Percentiles rank a stretch among this genome's conserved stretches.
Conservation (phyloP, 2,329 filamentous ascomycete genomes). For the Alternaria angustiovoidea region DNA sequence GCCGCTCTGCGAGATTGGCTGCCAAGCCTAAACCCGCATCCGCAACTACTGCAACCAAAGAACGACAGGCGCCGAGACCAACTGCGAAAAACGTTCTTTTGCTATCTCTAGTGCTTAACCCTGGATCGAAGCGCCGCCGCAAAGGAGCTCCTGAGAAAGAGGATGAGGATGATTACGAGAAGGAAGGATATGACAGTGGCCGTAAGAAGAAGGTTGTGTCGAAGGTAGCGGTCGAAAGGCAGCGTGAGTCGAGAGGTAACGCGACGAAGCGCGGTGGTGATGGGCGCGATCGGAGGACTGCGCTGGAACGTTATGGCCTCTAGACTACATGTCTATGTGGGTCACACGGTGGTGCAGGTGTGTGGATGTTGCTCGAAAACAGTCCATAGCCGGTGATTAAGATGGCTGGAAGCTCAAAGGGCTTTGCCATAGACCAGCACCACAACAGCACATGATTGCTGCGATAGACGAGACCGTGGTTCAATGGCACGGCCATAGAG, state of each 20-base stretch:
- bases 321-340: neutral
- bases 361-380: neutral
- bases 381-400: neutral
- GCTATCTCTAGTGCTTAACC: neutral
- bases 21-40: neutral
- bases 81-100: neutral
- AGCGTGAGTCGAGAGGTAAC: neutral
- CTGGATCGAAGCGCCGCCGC: neutral
- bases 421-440: too few species aligned
- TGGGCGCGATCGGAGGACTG: neutral
- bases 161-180: neutral
- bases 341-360: rapidly evolving
- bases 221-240: neutral
- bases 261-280: neutral
- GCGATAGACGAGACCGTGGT: too few species aligned
- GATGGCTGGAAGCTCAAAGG: neutral
- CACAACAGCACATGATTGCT: too few species aligned
- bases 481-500: neutral
- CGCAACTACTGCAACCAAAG: neutral
- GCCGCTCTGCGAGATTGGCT: neutral
- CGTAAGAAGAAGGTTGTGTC: neutral
- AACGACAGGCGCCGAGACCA: neutral
- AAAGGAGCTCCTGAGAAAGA: neutral
- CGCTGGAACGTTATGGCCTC: too few species aligned
- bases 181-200: neutral